Evolutionary conservation across 164 flowering plant species (phyloP).

Genomic region (Akebia trifoliata): DNA sequence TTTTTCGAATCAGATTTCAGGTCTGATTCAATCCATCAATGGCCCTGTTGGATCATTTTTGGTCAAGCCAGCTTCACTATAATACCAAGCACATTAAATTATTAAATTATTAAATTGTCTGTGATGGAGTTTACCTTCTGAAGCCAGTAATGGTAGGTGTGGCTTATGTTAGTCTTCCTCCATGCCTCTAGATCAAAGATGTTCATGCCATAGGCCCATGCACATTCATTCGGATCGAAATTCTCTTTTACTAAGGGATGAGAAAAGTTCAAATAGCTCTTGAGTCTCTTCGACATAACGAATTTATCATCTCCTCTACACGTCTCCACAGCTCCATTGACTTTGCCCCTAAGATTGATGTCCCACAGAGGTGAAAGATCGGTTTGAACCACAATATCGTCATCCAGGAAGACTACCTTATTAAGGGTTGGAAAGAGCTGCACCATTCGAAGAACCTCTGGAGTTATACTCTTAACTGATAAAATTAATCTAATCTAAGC

Average conservation of each 20-base stretch:
- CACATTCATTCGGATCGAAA: slow-evolving; percentile 83
- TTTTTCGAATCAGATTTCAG: too few relatives aligned
- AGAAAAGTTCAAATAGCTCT: slow-evolving; percentile 91
- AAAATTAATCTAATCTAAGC: too few relatives aligned
- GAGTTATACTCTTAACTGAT: not conserved
- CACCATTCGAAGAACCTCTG: slow-evolving; percentile 4
- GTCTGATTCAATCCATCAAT: too few relatives aligned
- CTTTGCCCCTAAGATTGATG: slow-evolving; percentile 82
- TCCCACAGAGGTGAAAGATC: slow-evolving; percentile 94
- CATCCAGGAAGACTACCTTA: slow-evolving; percentile 92
- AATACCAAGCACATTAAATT: too few relatives aligned
- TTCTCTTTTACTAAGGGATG: slow-evolving; percentile 67
- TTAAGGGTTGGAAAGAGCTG: slow-evolving; percentile 89
- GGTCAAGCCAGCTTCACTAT: too few relatives aligned
- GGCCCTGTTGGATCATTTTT: too few relatives aligned
- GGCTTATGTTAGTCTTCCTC: slow-evolving; percentile 84
- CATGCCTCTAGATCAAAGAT: slow-evolving; percentile 85
- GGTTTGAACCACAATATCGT: slow-evolving; percentile 84
- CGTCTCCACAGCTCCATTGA: slow-evolving; percentile 97
- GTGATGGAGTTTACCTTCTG: slow-evolving; percentile 40
- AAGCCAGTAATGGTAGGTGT: slow-evolving; percentile 77
- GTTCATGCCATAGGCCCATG: slow-evolving; percentile 99
- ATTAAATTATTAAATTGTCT: too few relatives aligned
- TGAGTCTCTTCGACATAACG: slow-evolving; percentile 86
- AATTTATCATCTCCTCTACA: slow-evolving; percentile 85